Evolutionary conservation across 2,329 filamentous ascomycete genomes (phyloP).

Genomic region (Pseudogymnoascus destructans): DNA sequence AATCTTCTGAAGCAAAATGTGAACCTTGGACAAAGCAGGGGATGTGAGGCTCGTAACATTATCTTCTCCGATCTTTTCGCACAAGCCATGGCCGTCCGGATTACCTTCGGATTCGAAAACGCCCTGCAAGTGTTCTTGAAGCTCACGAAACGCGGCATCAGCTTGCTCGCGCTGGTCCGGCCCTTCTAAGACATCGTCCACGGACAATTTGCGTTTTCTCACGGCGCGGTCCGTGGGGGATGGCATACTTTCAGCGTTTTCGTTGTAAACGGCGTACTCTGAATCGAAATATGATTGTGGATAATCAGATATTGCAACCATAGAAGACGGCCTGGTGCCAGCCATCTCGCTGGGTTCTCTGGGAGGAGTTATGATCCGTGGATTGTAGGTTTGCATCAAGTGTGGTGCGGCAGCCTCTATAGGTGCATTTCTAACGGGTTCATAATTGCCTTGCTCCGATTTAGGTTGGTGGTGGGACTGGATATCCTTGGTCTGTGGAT

Average conservation of each 20-base stretch:
- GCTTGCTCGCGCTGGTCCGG: slow-evolving; percentile 73
- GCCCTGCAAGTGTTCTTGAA: slow-evolving; percentile 56
- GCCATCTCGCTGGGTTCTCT: slow-evolving; percentile 4
- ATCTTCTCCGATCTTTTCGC: slow-evolving; percentile 32
- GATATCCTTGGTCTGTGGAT: neutral
- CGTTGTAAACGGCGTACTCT: slow-evolving; percentile 20
- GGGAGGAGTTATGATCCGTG: neutral
- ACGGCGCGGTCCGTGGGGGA: slow-evolving; percentile 19
- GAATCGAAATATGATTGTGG: slow-evolving; percentile 18
- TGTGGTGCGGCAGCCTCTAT: neutral
- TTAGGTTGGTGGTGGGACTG: neutral
- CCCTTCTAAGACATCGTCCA: slow-evolving; percentile 37
- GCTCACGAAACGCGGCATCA: slow-evolving; percentile 56
- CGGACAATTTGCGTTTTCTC: slow-evolving; percentile 38
- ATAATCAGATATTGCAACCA: slow-evolving; percentile 20
- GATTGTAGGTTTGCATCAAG: neutral
- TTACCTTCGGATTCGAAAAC: slow-evolving; percentile 69
- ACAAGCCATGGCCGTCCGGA: slow-evolving; percentile 28
- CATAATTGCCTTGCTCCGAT: neutral
- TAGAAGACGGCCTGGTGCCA: slow-evolving; percentile 15
- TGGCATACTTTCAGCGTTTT: slow-evolving; percentile 18
- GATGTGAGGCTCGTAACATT: slow-evolving; percentile 54
- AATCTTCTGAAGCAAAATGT: slow-evolving; percentile 60
- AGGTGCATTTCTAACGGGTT: neutral
- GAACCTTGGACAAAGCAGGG: slow-evolving; percentile 55